phyloP scores from a whole-genome alignment of 2,329 filamentous ascomycete genomes.

The Claviceps cyperi region DNA sequence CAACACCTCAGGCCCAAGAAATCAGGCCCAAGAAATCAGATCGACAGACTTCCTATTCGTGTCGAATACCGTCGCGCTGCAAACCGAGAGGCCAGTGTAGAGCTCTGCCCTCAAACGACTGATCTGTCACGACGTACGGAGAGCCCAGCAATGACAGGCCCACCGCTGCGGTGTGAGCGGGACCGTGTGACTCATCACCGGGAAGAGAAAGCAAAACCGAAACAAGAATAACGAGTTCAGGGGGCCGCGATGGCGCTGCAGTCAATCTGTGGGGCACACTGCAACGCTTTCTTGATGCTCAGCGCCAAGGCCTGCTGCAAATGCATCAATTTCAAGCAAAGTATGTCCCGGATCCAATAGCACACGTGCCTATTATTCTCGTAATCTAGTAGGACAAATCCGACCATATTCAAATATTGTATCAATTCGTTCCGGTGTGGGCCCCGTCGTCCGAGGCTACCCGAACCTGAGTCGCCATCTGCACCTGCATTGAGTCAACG shows the following conservation, averaged over 20 bases:
- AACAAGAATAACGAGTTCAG: not conserved
- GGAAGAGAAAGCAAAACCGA: conserved; percentile 6
- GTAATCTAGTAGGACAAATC: not conserved
- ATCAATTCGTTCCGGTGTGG: not conserved
- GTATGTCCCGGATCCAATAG: not conserved
- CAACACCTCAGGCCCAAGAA: no score
- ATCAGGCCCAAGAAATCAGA: no score
- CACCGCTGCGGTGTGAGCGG: conserved; percentile 5
- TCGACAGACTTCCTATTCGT: no score
- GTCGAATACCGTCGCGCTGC: no score
- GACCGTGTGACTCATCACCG: conserved; percentile 12
- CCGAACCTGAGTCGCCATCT: not conserved
- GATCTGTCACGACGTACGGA: not conserved
- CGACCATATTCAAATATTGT: not conserved
- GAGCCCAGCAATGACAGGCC: conserved; percentile 6
- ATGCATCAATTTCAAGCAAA: not conserved
- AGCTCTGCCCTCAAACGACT: not conserved
- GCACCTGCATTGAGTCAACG: not conserved
- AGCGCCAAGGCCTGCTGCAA: not conserved
- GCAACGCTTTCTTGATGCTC: not conserved
- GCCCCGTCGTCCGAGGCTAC: not conserved
- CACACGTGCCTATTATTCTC: no score
- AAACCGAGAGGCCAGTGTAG: not conserved
- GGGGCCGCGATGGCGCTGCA: conserved; percentile 4
- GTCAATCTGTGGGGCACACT: conserved; percentile 7